Evolutionary conservation across 2,329 filamentous ascomycete species (phyloP).

Genomic region (Alternaria infectoria): DNA sequence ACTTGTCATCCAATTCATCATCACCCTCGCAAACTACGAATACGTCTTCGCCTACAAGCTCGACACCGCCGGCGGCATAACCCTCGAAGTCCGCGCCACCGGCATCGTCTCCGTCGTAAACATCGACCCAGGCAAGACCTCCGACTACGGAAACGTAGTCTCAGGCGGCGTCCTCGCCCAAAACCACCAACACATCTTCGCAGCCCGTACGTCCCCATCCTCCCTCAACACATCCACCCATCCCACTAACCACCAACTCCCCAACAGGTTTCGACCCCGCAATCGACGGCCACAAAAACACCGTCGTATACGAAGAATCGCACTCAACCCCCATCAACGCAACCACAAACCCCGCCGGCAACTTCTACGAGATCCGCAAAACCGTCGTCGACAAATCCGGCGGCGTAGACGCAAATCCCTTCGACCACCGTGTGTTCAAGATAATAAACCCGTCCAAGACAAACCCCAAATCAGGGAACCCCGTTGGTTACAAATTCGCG

Average conservation of each 20-base stretch:
- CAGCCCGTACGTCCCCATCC: slow-evolving; percentile 30
- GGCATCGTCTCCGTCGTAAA: slow-evolving; percentile 69
- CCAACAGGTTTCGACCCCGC: slow-evolving; percentile 66
- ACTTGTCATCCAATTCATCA: slow-evolving; percentile 71
- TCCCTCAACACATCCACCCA: no score
- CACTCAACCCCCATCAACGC: slow-evolving; percentile 57
- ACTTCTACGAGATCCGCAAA: slow-evolving; percentile 64
- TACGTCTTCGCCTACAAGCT: slow-evolving; percentile 72
- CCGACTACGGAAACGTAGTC: slow-evolving; percentile 67
- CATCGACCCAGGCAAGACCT: slow-evolving; percentile 63
- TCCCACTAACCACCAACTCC: neutral
- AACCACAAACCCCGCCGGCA: slow-evolving; percentile 66
- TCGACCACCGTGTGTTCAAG: slow-evolving; percentile 62
- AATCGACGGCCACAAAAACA: slow-evolving; percentile 63
- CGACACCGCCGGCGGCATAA: slow-evolving; percentile 67
- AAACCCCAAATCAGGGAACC: slow-evolving; percentile 55
- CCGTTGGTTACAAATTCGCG: slow-evolving; percentile 57
- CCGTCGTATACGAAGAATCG: slow-evolving; percentile 62
- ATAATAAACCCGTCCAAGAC: slow-evolving; percentile 57
- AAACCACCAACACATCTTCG: slow-evolving; percentile 75
- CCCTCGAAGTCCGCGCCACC: slow-evolving; percentile 68
- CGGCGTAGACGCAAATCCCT: slow-evolving; percentile 61
- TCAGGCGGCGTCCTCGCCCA: slow-evolving; percentile 69
- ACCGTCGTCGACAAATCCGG: slow-evolving; percentile 54
- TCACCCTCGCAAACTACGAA: slow-evolving; percentile 74